Evolutionary conservation across 1,139 yeast genomes (phyloP), one percentile per base, ranked within the genome.

Genomic region (Kurtzmaniella quercitrusa): DNA sequence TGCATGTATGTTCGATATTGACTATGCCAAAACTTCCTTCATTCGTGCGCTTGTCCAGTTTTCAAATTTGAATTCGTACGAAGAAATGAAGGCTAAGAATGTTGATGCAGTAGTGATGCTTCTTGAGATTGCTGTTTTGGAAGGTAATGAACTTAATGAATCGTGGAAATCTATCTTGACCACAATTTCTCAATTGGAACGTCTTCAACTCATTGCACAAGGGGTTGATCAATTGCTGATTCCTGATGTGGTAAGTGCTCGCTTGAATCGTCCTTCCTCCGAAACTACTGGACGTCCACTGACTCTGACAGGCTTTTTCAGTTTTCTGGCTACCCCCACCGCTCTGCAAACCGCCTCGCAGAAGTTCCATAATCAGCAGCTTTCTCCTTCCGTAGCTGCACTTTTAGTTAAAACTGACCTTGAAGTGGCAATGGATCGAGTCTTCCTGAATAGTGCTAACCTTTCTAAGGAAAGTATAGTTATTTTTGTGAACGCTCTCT

Each of bases 21-120:
- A 84, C 43, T 81, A 88, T 55, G 96, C 98, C 0, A 78, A 94
- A 57, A 82, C 86, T 12, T 87, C 98, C 1, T 94, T 91, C 59
- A 79, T 94, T 47, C 86, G 95, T 44, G 96, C 97, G 0, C 73
- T 94, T 51, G 84, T 90, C 33, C 95, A 90, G 63, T 91, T 89
- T 57, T 82, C 93, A 45, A 86, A 88, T 54, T 70, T 91, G 50
- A 81, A 83, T 60, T 88, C 87, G 55, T 77, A 85, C 45, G 84
- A 84, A 49, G 95, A 87, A 59, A 79, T 94, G 75, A 80, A 79
- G 50, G 68, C 73, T 10, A 93, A 93, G 63, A 89, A 90, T 59
- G 82, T 93, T 15, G 82, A 81, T 46, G 97, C 97, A 0, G 79
- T 90, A 46, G 70, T 82, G 48, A 75, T 85, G 7, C 67, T 94